These are phyloP conservation scores for Phanerochaete sordida DNA, from an alignment of 768 basidiomycete species.

Conservation along the genomic window DNA sequence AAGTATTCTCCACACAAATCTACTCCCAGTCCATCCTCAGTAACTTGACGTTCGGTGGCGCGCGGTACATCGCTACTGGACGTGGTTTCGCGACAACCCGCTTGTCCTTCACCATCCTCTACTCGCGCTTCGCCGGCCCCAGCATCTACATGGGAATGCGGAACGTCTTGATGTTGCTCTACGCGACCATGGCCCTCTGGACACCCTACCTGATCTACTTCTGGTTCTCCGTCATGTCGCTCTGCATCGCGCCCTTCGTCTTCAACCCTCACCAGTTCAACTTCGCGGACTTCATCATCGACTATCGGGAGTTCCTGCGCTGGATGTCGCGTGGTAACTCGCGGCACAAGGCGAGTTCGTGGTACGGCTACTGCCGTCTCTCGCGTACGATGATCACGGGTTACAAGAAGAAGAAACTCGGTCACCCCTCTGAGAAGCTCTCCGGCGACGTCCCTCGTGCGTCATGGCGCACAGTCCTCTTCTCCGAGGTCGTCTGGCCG, in stretches of 20 bases:
- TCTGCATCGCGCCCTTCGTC: constrained; percentile 95
- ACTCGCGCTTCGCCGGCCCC: constrained; percentile 98
- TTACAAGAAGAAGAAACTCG: constrained; percentile 98
- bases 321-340: constrained; percentile 99
- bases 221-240: constrained; percentile 94
- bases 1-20: constrained; percentile 98
- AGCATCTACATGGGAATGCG: constrained; percentile 99
- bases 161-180: constrained; percentile 85
- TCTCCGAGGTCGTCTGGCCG: constrained; percentile 82
- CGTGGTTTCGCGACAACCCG: constrained; percentile 98
- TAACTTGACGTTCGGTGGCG: constrained; percentile 97
- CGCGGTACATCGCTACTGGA: constrained; percentile 98
- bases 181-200: constrained; percentile 89
- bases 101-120: constrained; percentile 93
- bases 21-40: constrained; percentile 96
- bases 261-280: constrained; percentile 99
- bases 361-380: constrained; percentile 99
- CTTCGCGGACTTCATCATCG: constrained; percentile 94
- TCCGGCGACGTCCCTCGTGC: constrained; percentile 94
- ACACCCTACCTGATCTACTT: constrained; percentile 96
- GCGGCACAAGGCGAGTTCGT: constrained; percentile 92
- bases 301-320: constrained; percentile 96
- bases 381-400: constrained; percentile 97
- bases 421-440: constrained; percentile 95
- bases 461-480: constrained; percentile 76